Evolutionary conservation across 1,284 basidiomycete species (phyloP), one percentile per base, ranked within the genome.

Genomic region (Psilocybe mexicana): DNA sequence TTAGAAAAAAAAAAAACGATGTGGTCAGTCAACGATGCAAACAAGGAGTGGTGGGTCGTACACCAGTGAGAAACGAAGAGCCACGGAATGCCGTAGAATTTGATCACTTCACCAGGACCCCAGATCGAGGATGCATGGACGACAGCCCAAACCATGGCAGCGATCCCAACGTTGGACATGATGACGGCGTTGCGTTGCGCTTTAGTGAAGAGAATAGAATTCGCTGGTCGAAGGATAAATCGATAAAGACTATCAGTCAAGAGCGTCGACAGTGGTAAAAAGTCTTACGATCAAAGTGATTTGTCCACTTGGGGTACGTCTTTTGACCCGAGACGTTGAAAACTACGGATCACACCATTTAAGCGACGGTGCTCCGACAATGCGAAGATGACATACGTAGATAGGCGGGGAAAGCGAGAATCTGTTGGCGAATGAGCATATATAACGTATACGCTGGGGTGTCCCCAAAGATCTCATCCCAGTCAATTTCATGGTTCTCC

Each of bases 321-420:
- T 82, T 83, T 65, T 86, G 83, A 1, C 85, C 84, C 8, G 85
- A 86, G 4, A 85, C 83, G 66, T 86, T 86, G 70, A 76, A 81
- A 6, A 86, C 80, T 80, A 56, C 36, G 2, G 28, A 40, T 35
- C 14, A n/a, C 14, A 18, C 26, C 26, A n/a, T 28, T 33, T 57
- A 11, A 57, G 40, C 24, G 18, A 40, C 25, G 8, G 24, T 26
- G 43, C 25, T 6, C 14, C 14, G 18, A 44, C 23, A 18, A 38
- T 11, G 51, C 24, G 52, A 23, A 28, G 35, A 14, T 4, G 14
- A 71, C 75, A 68, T 69, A 78, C 78, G 69, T 55, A 90, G 84
- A 75, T 91, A 92, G 59, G 84, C 81, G 14, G 79, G 82, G 73
- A 90, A 93, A 2, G 91, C 92, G 23, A 90, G 79, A 10, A 92